Evolutionary conservation across 2,329 filamentous ascomycete genomes (phyloP).

Genomic region (Cryphonectria radicalis): DNA sequence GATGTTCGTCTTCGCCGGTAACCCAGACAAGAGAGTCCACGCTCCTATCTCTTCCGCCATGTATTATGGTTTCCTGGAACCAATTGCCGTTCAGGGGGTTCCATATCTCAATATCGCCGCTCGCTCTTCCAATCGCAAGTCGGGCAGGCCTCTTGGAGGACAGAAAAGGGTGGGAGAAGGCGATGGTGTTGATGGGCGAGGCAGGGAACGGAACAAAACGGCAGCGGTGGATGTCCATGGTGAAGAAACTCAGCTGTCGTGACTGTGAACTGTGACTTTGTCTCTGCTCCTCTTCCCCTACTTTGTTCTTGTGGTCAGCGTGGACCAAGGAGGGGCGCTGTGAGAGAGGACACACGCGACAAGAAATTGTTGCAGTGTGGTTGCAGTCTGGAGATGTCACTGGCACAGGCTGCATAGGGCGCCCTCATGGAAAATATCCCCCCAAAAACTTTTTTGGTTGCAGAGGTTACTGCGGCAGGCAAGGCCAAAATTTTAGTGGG

Average conservation of each 20-base stretch:
- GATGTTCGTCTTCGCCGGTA: slow-evolving; percentile 76
- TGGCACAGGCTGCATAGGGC: not conserved
- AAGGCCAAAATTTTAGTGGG: not conserved
- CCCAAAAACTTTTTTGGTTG: slow-evolving; percentile 31
- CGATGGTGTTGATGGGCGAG: slow-evolving; percentile 90
- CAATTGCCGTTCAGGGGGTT: slow-evolving; percentile 81
- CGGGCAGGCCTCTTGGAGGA: slow-evolving; percentile 57
- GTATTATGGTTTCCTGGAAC: slow-evolving; percentile 87
- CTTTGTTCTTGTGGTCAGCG: slow-evolving; percentile 14
- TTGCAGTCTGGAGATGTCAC: slow-evolving; percentile 4
- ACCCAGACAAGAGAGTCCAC: slow-evolving; percentile 93
- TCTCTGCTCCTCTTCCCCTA: slow-evolving; percentile 21
- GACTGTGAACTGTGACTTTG: slow-evolving; percentile 22
- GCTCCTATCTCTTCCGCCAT: slow-evolving; percentile 81
- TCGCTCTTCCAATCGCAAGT: slow-evolving; percentile 87
- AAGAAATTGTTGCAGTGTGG: slow-evolving; percentile 15
- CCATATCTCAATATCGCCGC: slow-evolving; percentile 98
- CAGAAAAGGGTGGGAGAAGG: slow-evolving; percentile 78
- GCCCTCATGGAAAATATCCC: not conserved
- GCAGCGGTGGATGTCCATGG: slow-evolving; percentile 95
- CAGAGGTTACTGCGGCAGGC: slow-evolving; percentile 2
- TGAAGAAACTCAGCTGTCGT: slow-evolving; percentile 21
- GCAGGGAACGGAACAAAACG: slow-evolving; percentile 93
- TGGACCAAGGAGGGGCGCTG: slow-evolving; percentile 13
- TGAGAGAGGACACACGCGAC: slow-evolving; percentile 17